Conservation (phyloP, 805 yeast genomes). For the Barnettozyma vustinii region DNA sequence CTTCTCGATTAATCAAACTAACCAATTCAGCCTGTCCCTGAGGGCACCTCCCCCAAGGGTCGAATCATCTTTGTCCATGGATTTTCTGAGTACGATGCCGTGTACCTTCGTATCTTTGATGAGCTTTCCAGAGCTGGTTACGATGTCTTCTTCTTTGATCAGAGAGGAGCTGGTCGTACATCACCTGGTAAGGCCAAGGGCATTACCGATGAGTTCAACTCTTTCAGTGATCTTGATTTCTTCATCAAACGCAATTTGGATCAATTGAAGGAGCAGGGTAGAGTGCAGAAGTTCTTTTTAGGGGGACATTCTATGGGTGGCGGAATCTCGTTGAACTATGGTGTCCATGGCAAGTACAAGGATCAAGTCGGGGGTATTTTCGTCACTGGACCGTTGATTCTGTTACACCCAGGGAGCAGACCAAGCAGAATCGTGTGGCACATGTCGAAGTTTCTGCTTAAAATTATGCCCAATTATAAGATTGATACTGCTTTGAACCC, state of each 20-base stretch:
- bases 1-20: no score
- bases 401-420: constrained; percentile 49
- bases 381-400: constrained; percentile 55
- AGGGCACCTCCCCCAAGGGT: constrained; percentile 37
- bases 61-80: constrained; percentile 65
- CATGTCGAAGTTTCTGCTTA: constrained; percentile 37
- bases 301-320: constrained; percentile 85
- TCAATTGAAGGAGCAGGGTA: constrained; percentile 20
- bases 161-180: constrained; percentile 71
- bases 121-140: constrained; percentile 46
- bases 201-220: constrained; percentile 47
- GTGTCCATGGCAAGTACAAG: constrained; percentile 45
- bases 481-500: constrained; percentile 50
- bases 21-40: constrained; percentile 27
- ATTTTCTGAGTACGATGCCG: constrained; percentile 51
- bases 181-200: constrained; percentile 51
- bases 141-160: constrained; percentile 66
- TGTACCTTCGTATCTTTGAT: constrained; percentile 52
- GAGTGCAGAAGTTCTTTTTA: constrained; percentile 39
- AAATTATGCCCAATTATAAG: constrained; percentile 41
- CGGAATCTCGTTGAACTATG: constrained; percentile 60
- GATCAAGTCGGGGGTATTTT: constrained; percentile 42
- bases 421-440: constrained; percentile 43
- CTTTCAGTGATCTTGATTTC: constrained; percentile 55
- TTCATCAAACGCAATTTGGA: constrained; percentile 43